Conservation (phyloP, 495 filamentous ascomycete genomes). For the Podospora anserina region DNA sequence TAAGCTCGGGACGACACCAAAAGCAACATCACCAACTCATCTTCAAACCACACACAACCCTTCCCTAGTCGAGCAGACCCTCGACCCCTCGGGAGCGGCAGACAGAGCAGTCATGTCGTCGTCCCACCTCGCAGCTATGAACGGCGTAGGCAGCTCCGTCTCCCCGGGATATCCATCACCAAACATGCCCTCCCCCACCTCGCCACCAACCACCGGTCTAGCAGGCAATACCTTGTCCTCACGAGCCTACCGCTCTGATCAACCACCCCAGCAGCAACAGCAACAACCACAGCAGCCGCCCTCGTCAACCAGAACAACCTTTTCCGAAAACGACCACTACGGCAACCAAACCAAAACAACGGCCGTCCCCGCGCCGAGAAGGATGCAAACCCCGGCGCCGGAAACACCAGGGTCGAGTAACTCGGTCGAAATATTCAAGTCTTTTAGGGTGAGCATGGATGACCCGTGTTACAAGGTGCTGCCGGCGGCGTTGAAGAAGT, state of each 20-base stretch:
- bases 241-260: constrained; percentile 49
- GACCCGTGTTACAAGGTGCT: constrained; percentile 97
- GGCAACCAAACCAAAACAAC: constrained; percentile 40
- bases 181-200: constrained; percentile 80
- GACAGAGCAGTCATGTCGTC: constrained; percentile 66
- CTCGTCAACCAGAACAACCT: constrained; percentile 42
- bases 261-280: not conserved
- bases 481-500: constrained; percentile 91
- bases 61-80: constrained; percentile 53
- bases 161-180: constrained; percentile 64
- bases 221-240: constrained; percentile 53
- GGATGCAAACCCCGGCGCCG: constrained; percentile 51
- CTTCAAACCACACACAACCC: constrained; percentile 56
- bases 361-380: constrained; percentile 41
- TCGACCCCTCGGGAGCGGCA: constrained; percentile 52
- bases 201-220: constrained; percentile 53
- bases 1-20: constrained; percentile 76
- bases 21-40: constrained; percentile 74
- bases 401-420: constrained; percentile 49
- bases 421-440: constrained; percentile 93
- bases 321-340: constrained; percentile 50
- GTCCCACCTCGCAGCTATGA: constrained; percentile 71
- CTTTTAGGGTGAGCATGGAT: constrained; percentile 94
- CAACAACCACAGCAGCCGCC: constrained; percentile 37
- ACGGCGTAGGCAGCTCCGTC: constrained; percentile 49